Evolutionary conservation across 805 yeast genomes (phyloP).

Genomic region (Babjeviella inositovora): DNA sequence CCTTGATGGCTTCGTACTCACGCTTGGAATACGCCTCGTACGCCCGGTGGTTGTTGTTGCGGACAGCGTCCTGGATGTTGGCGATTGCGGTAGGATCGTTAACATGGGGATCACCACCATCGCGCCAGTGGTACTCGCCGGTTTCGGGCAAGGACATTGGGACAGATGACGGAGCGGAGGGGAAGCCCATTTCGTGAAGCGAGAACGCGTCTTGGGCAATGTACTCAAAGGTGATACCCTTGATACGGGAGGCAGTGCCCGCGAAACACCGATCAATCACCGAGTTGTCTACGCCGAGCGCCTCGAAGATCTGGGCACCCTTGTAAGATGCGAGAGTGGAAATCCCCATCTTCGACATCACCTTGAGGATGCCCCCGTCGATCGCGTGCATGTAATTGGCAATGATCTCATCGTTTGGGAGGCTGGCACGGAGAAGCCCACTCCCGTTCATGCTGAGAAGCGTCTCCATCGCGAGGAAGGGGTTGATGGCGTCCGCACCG

Average conservation of each 20-base stretch:
- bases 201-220: constrained; percentile 95
- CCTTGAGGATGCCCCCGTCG: constrained; percentile 87
- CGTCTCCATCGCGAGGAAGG: constrained; percentile 86
- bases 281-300: constrained; percentile 87
- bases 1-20: constrained; percentile 81
- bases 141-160: constrained; percentile 70
- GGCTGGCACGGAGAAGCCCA: constrained; percentile 38
- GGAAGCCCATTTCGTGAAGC: constrained; percentile 85
- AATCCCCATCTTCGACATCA: constrained; percentile 99
- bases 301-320: constrained; percentile 98
- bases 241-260: constrained; percentile 94
- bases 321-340: constrained; percentile 96
- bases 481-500: constrained; percentile 94
- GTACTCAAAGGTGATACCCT: constrained; percentile 90
- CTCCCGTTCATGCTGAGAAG: constrained; percentile 73
- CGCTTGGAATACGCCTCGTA: constrained; percentile 80
- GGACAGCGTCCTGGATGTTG: constrained; percentile 92
- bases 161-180: constrained; percentile 53
- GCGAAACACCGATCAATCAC: constrained; percentile 93
- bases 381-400: constrained; percentile 72
- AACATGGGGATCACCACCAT: constrained; percentile 92
- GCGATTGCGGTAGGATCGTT: constrained; percentile 95
- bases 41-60: constrained; percentile 89
- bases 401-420: constrained; percentile 45
- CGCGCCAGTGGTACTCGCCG: constrained; percentile 98